A percentile compares a stretch with the other conserved stretches of the same genome.
Evolutionary conservation across 129 eudicot species (phyloP).

Genomic region (Tagetes erecta): DNA sequence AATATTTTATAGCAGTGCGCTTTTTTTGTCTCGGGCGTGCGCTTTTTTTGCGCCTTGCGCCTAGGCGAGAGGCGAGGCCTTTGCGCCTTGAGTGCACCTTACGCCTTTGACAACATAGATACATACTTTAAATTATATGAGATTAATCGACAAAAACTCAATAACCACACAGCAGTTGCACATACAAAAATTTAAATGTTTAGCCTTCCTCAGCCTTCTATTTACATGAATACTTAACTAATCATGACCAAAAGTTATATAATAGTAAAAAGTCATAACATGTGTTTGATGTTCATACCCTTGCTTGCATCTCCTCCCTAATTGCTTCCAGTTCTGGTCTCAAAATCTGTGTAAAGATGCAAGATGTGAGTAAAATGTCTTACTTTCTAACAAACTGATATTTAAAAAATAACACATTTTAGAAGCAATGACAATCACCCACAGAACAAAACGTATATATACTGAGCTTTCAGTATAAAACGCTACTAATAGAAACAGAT

Average conservation of each 20-base stretch:
- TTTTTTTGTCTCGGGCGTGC: no score
- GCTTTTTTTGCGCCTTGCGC: no score
- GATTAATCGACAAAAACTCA: background rate
- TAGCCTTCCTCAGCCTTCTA: conserved; percentile 12
- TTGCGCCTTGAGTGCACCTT: no score
- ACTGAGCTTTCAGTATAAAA: background rate
- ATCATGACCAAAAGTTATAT: background rate
- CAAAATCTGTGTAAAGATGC: conserved; percentile 60
- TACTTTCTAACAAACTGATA: background rate
- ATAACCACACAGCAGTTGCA: background rate
- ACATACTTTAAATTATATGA: background rate
- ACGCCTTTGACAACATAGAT: no score
- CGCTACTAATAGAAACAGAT: background rate
- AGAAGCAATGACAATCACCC: conserved; percentile 12
- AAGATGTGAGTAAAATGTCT: conserved; percentile 14
- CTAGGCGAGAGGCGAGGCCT: no score
- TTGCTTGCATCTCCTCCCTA: conserved; percentile 73
- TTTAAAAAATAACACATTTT: background rate
- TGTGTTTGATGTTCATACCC: conserved; percentile 43
- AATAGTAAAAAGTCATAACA: background rate
- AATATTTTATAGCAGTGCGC: no score
- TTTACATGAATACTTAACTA: background rate
- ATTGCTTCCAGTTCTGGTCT: conserved; percentile 77
- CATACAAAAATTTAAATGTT: background rate
- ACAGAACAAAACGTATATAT: background rate